Evolutionary conservation across 1,139 yeast species (phyloP).

Genomic region (Diutina sp.): DNA sequence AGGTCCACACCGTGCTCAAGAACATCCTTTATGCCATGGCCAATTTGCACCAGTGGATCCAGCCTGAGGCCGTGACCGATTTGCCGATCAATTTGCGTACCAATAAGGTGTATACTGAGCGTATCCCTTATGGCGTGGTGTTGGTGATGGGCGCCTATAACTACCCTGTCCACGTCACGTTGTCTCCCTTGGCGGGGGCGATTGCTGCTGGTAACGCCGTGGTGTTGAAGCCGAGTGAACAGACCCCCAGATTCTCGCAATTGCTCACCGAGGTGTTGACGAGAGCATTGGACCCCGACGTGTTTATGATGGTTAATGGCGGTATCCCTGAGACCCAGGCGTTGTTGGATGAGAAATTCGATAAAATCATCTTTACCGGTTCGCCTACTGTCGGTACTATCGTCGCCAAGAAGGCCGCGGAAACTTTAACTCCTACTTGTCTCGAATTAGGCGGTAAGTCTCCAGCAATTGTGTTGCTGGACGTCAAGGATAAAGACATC

Average conservation of each 20-base stretch:
- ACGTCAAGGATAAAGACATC: constrained; percentile 30
- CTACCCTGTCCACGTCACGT: constrained; percentile 58
- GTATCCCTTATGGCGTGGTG: constrained; percentile 66
- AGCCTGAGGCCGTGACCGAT: constrained; percentile 34
- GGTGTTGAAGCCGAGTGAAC: constrained; percentile 70
- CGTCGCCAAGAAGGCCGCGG: constrained; percentile 73
- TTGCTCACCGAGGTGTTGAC: constrained; percentile 44
- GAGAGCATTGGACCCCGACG: constrained; percentile 39
- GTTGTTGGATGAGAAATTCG: constrained; percentile 57
- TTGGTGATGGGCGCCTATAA: constrained; percentile 78
- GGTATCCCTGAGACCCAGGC: constrained; percentile 57
- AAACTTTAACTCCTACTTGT: constrained; percentile 65
- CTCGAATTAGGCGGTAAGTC: constrained; percentile 93
- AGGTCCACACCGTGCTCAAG: constrained; percentile 34
- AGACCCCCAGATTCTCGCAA: constrained; percentile 49
- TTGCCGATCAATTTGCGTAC: constrained; percentile 34
- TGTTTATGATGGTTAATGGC: constrained; percentile 60
- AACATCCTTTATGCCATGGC: constrained; percentile 54
- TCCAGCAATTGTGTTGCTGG: constrained; percentile 59
- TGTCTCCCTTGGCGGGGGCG: constrained; percentile 68
- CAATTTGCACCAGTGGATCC: constrained; percentile 48
- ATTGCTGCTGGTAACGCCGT: constrained; percentile 83
- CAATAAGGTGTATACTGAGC: constrained; percentile 40
- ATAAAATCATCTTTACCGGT: constrained; percentile 84
- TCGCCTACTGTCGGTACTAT: constrained; percentile 64